Percentiles rank a stretch among this genome's conserved stretches.
These are phyloP conservation scores for Tetrahymena thermophila DNA, from an alignment of 73 alveolate genomes.

Conservation along the genomic window DNA sequence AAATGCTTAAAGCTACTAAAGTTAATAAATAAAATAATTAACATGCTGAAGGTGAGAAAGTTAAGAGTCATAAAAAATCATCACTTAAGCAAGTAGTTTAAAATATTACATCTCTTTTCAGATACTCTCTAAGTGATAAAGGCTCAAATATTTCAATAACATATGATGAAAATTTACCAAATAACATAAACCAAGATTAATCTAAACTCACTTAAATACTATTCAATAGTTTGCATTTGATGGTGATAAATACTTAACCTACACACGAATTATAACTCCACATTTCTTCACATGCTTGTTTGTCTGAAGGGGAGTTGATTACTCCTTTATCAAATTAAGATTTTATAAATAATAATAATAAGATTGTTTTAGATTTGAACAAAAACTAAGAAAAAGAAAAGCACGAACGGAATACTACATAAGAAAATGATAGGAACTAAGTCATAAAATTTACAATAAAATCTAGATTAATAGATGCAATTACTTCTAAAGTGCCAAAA, in stretches of 20 bases:
- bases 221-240: not conserved
- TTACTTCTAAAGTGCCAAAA: not conserved
- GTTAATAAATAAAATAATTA: not conserved
- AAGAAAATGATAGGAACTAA: not conserved
- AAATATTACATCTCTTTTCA: not conserved
- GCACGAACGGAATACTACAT: not conserved
- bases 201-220: not conserved
- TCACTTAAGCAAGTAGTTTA: not conserved
- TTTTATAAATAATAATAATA: too few relatives aligned
- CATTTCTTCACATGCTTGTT: not conserved
- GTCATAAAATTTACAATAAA: not conserved
- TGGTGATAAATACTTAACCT: not conserved
- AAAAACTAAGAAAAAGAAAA: not conserved
- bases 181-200: not conserved
- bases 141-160: not conserved
- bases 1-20: not conserved
- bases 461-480: not conserved
- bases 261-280: not conserved
- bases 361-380: not conserved
- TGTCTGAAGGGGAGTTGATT: not conserved
- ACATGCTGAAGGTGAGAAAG: not conserved
- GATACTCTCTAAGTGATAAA: not conserved
- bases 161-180: not conserved
- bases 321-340: too few relatives aligned
- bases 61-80: not conserved